Evolutionary conservation across 2,329 filamentous ascomycete species (phyloP).

Genomic region (Fusarium sp.): DNA sequence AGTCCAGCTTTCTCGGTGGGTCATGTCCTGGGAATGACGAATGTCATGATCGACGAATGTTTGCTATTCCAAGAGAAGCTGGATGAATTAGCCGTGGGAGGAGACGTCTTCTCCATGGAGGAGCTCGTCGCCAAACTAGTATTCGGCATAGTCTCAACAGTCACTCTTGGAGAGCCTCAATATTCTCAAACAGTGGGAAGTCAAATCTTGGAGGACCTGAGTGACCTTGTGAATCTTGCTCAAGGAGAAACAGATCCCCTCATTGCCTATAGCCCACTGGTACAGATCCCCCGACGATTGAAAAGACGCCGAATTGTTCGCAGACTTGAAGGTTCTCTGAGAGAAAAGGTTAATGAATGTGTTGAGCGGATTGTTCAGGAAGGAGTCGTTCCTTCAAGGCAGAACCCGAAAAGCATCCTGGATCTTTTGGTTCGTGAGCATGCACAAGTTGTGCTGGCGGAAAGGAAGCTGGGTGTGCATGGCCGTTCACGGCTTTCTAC

Average conservation of each 20-base stretch:
- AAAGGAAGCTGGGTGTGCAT: background rate
- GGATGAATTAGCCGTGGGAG: background rate
- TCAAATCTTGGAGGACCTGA: background rate
- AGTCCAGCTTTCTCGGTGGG: constrained; percentile 5
- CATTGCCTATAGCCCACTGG: background rate
- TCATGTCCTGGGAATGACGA: background rate
- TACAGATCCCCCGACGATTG: constrained; percentile 5
- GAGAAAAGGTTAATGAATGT: background rate
- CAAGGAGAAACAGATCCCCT: background rate
- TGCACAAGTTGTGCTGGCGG: background rate
- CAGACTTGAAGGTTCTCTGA: background rate
- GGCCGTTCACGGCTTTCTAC: background rate
- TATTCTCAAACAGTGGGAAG: constrained; percentile 10
- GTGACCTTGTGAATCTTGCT: constrained; percentile 10
- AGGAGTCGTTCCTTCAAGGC: background rate
- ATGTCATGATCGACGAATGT: constrained; percentile 8
- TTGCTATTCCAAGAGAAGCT: background rate
- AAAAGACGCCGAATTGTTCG: background rate
- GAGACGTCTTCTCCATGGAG: constrained; percentile 23
- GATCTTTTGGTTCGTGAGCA: constrained; percentile 23
- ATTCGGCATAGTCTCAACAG: background rate
- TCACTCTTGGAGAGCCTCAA: background rate
- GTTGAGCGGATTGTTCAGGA: background rate
- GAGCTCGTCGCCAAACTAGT: background rate
- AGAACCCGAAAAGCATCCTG: constrained; percentile 15